Conservation (phyloP, 2,329 filamentous ascomycete genomes). For the Coniochaeta sp. region DNA sequence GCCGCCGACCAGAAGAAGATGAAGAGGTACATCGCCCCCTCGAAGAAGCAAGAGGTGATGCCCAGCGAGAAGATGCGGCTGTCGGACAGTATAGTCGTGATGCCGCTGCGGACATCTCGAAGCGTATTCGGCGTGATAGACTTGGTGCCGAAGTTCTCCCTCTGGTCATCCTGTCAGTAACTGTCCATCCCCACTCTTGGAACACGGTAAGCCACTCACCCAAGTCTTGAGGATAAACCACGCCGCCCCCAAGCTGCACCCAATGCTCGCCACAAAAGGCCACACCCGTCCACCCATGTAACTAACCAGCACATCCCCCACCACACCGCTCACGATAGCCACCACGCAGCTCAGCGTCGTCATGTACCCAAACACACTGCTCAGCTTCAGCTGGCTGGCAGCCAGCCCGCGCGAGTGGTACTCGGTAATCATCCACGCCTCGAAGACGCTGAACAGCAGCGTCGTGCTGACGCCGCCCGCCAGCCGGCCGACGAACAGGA, state of each 20-base stretch:
- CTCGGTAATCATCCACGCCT: constrained; percentile 54
- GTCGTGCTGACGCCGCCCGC: constrained; percentile 49
- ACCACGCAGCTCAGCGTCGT: constrained; percentile 46
- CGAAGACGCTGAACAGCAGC: constrained; percentile 50
- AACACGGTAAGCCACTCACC: constrained; percentile 25
- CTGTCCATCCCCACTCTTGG: not conserved
- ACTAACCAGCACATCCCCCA: constrained; percentile 42
- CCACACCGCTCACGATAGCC: constrained; percentile 44
- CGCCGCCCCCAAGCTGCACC: constrained; percentile 32
- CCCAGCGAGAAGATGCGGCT: constrained; percentile 42
- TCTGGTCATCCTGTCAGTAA: constrained; percentile 3
- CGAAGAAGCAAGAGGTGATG: constrained; percentile 48
- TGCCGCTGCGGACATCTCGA: constrained; percentile 11
- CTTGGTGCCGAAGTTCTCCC: constrained; percentile 19
- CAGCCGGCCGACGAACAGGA: constrained; percentile 46
- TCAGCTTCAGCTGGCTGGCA: constrained; percentile 33
- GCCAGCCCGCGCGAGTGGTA: constrained; percentile 39
- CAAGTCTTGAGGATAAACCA: constrained; percentile 37
- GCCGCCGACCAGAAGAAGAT: constrained; percentile 56
- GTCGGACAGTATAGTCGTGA: constrained; percentile 25
- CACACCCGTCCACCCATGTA: constrained; percentile 38
- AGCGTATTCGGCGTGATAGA: constrained; percentile 5
- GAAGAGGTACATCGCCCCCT: constrained; percentile 55
- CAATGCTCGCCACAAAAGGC: constrained; percentile 41
- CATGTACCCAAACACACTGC: constrained; percentile 43